These are phyloP conservation scores for Boletus sp. DNA, from an alignment of 768 basidiomycete genomes.

Conservation along the genomic window DNA sequence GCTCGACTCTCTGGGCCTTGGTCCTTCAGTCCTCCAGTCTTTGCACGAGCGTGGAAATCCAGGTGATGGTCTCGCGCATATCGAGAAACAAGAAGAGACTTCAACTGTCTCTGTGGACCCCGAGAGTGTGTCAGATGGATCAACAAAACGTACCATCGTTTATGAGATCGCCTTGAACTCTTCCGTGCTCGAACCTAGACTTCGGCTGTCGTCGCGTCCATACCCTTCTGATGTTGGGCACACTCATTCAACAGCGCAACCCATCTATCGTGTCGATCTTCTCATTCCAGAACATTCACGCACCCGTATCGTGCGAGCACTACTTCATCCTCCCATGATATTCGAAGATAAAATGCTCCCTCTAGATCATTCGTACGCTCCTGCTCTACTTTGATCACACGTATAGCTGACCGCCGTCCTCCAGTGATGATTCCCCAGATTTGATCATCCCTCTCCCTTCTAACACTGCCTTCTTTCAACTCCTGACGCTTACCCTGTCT, in stretches of 20 bases:
- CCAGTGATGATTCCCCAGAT: slow-evolving; percentile 36
- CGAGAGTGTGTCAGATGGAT: background rate
- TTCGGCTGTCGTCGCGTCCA: slow-evolving; percentile 47
- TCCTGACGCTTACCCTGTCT: slow-evolving; percentile 60
- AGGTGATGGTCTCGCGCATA: background rate
- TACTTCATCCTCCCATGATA: background rate
- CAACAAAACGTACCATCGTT: slow-evolving; percentile 32
- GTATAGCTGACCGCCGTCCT: background rate
- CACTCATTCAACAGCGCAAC: background rate
- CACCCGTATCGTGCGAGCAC: slow-evolving; percentile 2
- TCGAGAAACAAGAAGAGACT: background rate
- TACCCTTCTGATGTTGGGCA: background rate
- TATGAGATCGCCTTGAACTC: slow-evolving; percentile 56
- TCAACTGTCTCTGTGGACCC: background rate
- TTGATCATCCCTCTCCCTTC: slow-evolving; percentile 77
- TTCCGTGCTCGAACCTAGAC: slow-evolving; percentile 51
- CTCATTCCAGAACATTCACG: slow-evolving; percentile 12
- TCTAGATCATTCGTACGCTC: slow-evolving; percentile 9
- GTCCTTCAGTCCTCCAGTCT: slow-evolving; percentile 46
- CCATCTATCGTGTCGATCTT: slow-evolving; percentile 11
- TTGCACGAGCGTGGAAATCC: slow-evolving; percentile 30
- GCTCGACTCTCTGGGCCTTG: slow-evolving; percentile 65
- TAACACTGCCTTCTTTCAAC: slow-evolving; percentile 76
- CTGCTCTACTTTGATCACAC: background rate
- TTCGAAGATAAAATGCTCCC: background rate